Evolutionary conservation across 2,329 filamentous ascomycete genomes (phyloP).

Genomic region (Xylaria sp.): DNA sequence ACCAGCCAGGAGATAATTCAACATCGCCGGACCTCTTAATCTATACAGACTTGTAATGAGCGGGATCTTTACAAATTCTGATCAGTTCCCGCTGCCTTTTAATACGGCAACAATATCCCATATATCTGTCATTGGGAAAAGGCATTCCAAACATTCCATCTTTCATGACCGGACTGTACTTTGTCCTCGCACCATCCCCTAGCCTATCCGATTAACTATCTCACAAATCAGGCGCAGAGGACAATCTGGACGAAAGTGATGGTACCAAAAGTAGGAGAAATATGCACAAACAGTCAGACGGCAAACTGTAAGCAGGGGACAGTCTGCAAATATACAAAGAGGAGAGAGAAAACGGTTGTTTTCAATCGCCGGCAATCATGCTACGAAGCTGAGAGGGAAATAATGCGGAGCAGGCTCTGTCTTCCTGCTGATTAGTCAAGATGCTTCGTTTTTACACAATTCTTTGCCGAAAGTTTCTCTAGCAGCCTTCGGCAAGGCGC

Average conservation of each 20-base stretch:
- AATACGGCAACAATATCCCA: background rate
- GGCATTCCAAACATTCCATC: too few relatives aligned
- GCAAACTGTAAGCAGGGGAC: background rate
- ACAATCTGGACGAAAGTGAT: background rate
- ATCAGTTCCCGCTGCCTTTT: background rate
- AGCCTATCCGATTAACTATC: background rate
- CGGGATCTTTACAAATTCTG: background rate
- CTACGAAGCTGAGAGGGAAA: background rate
- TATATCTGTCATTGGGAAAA: background rate
- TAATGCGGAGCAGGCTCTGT: too few relatives aligned
- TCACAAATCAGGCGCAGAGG: background rate
- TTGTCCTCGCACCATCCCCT: background rate
- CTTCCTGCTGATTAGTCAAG: background rate
- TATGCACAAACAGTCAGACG: background rate
- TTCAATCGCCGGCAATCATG: background rate
- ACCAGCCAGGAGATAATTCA: background rate
- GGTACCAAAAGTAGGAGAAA: background rate
- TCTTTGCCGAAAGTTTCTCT: background rate
- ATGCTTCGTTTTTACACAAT: background rate
- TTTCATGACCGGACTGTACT: background rate
- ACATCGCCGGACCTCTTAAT: background rate
- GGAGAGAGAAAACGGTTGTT: background rate
- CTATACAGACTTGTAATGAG: background rate
- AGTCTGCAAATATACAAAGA: too few relatives aligned
- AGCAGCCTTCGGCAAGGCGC: background rate